phyloP scores from a whole-genome alignment of 83 land plant species.

The Picea abies region DNA sequence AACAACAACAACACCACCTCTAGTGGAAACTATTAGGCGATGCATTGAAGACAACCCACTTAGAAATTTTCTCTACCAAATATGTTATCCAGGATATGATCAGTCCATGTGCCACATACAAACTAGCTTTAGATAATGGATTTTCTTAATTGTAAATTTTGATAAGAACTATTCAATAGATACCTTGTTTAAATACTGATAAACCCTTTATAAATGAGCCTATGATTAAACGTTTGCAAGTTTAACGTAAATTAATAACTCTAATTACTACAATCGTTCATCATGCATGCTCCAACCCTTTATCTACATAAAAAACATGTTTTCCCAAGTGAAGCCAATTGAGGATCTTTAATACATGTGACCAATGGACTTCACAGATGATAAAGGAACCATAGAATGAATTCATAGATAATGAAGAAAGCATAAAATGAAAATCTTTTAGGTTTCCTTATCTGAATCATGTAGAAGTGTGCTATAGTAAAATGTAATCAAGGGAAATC shows the following conservation, averaged over 20 bases:
- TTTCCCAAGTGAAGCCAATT: background rate
- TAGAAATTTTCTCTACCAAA: conserved; percentile 71
- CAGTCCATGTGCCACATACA: background rate
- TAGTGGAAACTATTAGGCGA: conserved; percentile 84
- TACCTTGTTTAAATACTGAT: background rate
- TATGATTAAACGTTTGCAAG: background rate
- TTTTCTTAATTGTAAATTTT: background rate
- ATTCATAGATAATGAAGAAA: background rate
- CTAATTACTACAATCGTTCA: background rate
- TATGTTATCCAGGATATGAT: background rate
- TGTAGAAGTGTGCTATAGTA: background rate
- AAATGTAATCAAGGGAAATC: background rate
- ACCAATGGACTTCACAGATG: background rate
- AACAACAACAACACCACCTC: conserved; percentile 90
- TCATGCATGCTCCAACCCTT: background rate
- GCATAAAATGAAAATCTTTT: background rate
- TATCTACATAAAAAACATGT: background rate
- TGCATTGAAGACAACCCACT: conserved; percentile 57
- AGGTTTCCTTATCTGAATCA: background rate
- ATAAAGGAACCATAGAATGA: background rate
- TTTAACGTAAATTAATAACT: too few species aligned
- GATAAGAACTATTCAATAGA: background rate
- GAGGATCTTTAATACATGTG: background rate
- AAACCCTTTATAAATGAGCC: background rate
- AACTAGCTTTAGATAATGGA: background rate